Conservation (phyloP, 495 filamentous ascomycete genomes). For the Articulospora tetracladia region DNA sequence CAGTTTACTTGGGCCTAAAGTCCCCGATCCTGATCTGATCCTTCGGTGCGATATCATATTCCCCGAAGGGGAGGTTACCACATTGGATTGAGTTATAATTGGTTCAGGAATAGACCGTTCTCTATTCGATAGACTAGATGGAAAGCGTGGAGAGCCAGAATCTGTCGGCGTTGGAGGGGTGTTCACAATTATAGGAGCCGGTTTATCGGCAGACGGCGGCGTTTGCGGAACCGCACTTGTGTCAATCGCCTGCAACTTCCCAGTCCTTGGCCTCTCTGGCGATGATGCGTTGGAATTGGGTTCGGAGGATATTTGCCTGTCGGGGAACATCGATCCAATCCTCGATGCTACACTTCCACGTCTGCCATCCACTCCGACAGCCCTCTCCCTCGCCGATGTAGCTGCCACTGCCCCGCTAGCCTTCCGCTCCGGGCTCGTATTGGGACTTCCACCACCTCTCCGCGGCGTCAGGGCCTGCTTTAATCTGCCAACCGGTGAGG, state of each 20-base stretch:
- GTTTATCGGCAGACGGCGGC: slow-evolving; percentile 34
- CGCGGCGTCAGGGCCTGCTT: slow-evolving; percentile 37
- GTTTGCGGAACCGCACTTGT: slow-evolving; percentile 35
- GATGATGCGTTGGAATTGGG: slow-evolving; percentile 9
- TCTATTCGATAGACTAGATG: slow-evolving; percentile 1
- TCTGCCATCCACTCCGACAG: slow-evolving; percentile 1
- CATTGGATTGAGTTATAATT: slow-evolving; percentile 31
- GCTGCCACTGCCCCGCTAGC: slow-evolving; percentile 5
- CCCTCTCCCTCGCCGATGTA: slow-evolving; percentile 6
- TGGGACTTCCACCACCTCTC: slow-evolving; percentile 27
- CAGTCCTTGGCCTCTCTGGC: slow-evolving; percentile 17
- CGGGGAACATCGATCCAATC: slow-evolving; percentile 21
- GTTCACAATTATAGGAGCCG: slow-evolving; percentile 50
- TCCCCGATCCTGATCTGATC: slow-evolving; percentile 60
- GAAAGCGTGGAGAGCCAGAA: slow-evolving; percentile 21
- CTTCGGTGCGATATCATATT: slow-evolving; percentile 74
- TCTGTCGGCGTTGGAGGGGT: slow-evolving; percentile 54
- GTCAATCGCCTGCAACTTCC: slow-evolving; percentile 22
- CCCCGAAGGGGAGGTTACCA: slow-evolving; percentile 43
- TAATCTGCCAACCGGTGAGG: slow-evolving; percentile 42
- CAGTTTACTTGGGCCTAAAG: slow-evolving; percentile 79
- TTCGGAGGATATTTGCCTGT: slow-evolving; percentile 5
- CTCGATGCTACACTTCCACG: slow-evolving; percentile 25
- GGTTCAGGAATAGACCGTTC: slow-evolving; percentile 25
- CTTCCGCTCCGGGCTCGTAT: slow-evolving; percentile 38